phyloP scores from a whole-genome alignment of 768 basidiomycete species.

The Strobilomyces dryophilus region DNA sequence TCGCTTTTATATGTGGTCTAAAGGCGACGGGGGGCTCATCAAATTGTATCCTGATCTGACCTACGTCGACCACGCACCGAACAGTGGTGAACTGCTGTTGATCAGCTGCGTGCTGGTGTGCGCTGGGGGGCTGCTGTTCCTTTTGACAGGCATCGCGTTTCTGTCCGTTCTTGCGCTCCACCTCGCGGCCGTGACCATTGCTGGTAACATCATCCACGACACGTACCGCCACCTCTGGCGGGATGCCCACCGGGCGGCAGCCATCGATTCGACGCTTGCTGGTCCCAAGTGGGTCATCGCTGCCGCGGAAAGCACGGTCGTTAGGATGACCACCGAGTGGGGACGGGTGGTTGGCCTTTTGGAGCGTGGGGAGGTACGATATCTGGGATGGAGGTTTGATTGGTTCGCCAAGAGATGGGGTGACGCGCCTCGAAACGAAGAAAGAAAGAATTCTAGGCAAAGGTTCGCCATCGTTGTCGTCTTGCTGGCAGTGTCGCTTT shows the following conservation, averaged over 20 bases:
- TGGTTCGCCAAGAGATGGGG: conserved; percentile 48
- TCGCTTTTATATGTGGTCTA: conserved; percentile 57
- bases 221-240: conserved; percentile 44
- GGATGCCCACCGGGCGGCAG: conserved; percentile 33
- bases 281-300: conserved; percentile 40
- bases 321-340: conserved; percentile 48
- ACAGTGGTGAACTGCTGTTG: conserved; percentile 44
- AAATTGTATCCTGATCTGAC: conserved; percentile 43
- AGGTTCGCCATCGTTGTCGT: conserved; percentile 22
- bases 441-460: conserved; percentile 39
- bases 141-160: conserved; percentile 11
- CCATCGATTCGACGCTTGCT: conserved; percentile 33
- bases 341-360: conserved; percentile 45
- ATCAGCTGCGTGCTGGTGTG: conserved; percentile 15
- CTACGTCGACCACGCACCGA: conserved; percentile 45
- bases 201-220: conserved; percentile 46
- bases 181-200: conserved; percentile 27
- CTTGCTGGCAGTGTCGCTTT: conserved; percentile 5
- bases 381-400: conserved; percentile 45
- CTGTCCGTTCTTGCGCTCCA: conserved; percentile 17
- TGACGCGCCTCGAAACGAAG: conserved; percentile 40
- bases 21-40: conserved; percentile 52
- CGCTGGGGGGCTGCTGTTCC: conserved; percentile 12
- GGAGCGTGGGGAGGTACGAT: conserved; percentile 37
- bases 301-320: conserved; percentile 45